These are phyloP conservation scores for Eucalyptus victrix DNA, from an alignment of 345 rosid species.

Conservation along the genomic window DNA sequence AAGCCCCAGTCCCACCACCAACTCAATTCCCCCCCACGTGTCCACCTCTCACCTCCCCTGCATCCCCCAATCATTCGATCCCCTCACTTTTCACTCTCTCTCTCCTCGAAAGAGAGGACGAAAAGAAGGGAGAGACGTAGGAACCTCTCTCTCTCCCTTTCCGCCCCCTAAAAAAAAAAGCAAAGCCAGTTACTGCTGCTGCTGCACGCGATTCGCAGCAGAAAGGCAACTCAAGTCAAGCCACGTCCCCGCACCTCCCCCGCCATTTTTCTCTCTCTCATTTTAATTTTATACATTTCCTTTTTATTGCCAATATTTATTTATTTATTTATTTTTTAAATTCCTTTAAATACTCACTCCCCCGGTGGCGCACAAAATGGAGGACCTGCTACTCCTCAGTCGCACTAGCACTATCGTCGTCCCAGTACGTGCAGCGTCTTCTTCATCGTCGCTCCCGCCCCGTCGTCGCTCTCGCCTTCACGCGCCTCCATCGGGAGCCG, in stretches of 20 bases:
- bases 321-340: neutral
- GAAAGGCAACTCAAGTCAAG: neutral
- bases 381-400: neutral
- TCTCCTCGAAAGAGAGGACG: neutral
- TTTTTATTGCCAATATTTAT: neutral
- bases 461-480: neutral
- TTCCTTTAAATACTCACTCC: neutral
- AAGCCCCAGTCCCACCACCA: neutral
- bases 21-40: neutral
- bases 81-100: neutral
- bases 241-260: neutral
- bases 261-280: neutral
- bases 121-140: neutral
- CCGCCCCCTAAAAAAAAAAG: fast-evolving
- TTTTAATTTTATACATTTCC: neutral
- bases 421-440: neutral
- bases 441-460: neutral
- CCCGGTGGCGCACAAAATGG: neutral
- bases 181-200: neutral
- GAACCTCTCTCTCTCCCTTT: neutral
- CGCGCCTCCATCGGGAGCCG: neutral
- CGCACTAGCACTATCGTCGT: neutral
- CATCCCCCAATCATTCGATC: neutral
- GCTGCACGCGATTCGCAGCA: neutral
- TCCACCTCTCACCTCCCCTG: neutral